Evolutionary conservation across 2,329 filamentous ascomycete species (phyloP), one percentile per base, ranked within the genome.

Genomic region (Canariomyces notabilis): DNA sequence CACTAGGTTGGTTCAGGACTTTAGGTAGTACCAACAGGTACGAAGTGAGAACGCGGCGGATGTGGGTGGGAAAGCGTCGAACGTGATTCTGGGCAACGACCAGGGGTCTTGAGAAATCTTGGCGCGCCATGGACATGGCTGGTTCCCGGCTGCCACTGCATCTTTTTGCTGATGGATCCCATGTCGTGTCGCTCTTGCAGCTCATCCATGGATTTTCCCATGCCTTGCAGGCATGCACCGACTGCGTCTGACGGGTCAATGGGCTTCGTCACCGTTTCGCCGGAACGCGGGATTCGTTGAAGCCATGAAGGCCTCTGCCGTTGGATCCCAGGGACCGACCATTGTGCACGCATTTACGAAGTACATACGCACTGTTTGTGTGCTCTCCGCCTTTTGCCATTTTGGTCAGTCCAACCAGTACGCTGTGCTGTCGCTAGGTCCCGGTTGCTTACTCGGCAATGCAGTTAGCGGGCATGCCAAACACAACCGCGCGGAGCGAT

Each of bases 1-100:
- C 51, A 54, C 57, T 57, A 49, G 54, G 51, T 58, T 39, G 52
- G 53, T 54, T 54, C 53, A 50, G n/a, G n/a, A n/a, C n/a, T n/a
- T n/a, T n/a, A n/a, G 48, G 56, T 55, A 47, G 48, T 47, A 54
- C 48, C 42, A 46, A 46, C 54, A 51, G 50, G 53, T 52, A 51
- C 37, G 39, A 48, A 29, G 50, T 48, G 45, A n/a, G n/a, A 50
- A 37, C 49, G 42, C 48, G 42, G 48, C 50, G 50, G 49, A 52
- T 51, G n/a, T n/a, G n/a, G n/a, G n/a, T n/a, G n/a, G n/a, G n/a
- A n/a, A n/a, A 46, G 46, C 42, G 47, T 56, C 44, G 41, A 46
- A 21, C 37, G 36, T 42, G 29, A 47, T 46, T 48, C 44, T 48
- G 48, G 51, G 15, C 21, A 11, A 14, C 14, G 42, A 46, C 51